Percentiles rank a stretch among this genome's conserved stretches.
phyloP scores from a whole-genome alignment of 257 asterid genomes.

The Linderniella brevidens region DNA sequence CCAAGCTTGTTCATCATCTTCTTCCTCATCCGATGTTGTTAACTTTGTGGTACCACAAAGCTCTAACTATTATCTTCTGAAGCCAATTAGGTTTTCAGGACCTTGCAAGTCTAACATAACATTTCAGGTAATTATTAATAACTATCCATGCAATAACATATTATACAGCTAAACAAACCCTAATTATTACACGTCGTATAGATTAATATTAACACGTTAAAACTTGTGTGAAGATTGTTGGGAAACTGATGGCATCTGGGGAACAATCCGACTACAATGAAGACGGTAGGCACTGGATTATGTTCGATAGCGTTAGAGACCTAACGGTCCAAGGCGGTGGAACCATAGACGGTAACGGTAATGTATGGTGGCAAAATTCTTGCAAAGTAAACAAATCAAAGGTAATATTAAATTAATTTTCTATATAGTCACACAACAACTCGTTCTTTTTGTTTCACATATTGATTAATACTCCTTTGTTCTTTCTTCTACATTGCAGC shows the following conservation, averaged over 20 bases:
- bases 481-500: conserved; percentile 19
- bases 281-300: conserved; percentile 47
- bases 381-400: conserved; percentile 43
- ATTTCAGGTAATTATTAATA: conserved; percentile 21
- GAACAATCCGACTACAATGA: conserved; percentile 26
- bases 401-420: conserved; percentile 10
- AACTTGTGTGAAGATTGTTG: conserved; percentile 27
- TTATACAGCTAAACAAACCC: not conserved
- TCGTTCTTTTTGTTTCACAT: not conserved
- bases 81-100: conserved; percentile 36
- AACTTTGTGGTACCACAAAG: conserved; percentile 21
- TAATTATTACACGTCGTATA: not conserved
- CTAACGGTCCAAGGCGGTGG: conserved; percentile 70
- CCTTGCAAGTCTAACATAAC: conserved; percentile 40
- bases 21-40: conserved; percentile 16
- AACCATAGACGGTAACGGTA: conserved; percentile 51
- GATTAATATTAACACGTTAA: not conserved
- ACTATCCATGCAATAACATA: not conserved
- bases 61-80: conserved; percentile 20
- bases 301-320: conserved; percentile 25
- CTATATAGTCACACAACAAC: not conserved
- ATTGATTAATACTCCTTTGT: not conserved
- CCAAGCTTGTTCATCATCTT: conserved; percentile 34
- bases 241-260: conserved; percentile 37
- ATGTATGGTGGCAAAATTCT: conserved; percentile 79